Evolutionary conservation across 768 basidiomycete species (phyloP).

Genomic region (Rickenella mellea): DNA sequence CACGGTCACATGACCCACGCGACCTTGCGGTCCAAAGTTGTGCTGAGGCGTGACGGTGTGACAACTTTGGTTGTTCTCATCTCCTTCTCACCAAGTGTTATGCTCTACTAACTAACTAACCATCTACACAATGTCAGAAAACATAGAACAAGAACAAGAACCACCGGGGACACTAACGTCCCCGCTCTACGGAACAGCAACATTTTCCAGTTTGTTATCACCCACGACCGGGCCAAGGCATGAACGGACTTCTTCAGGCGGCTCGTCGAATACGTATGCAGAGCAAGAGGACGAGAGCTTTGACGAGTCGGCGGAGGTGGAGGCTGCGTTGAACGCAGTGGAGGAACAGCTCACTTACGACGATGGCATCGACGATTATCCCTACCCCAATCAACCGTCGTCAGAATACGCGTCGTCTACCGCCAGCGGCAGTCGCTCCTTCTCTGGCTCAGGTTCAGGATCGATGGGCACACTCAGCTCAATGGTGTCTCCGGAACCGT

Average conservation of each 20-base stretch:
- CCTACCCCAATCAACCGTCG: conserved; percentile 58
- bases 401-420: conserved; percentile 16
- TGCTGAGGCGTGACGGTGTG: too few species aligned
- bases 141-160: too few species aligned
- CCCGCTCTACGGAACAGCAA: conserved; percentile 51
- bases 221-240: conserved; percentile 29
- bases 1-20: too few species aligned
- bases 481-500: too few species aligned
- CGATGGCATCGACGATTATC: conserved; percentile 54
- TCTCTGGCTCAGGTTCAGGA: conserved; percentile 7
- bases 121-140: too few species aligned
- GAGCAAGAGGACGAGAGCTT: conserved; percentile 49
- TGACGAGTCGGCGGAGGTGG: conserved; percentile 45
- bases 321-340: conserved; percentile 48
- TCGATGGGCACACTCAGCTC: not conserved
- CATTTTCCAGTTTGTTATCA: conserved; percentile 46
- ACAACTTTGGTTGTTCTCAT: too few species aligned
- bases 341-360: conserved; percentile 64
- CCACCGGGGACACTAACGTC: conserved; percentile 29
- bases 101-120: too few species aligned
- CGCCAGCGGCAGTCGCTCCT: conserved; percentile 10
- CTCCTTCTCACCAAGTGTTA: too few species aligned
- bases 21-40: too few species aligned
- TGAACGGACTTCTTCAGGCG: conserved; percentile 10
- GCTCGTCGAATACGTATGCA: conserved; percentile 42